phyloP scores from a whole-genome alignment of 2,329 filamentous ascomycete genomes.

The Pleoardoris graminearum region DNA sequence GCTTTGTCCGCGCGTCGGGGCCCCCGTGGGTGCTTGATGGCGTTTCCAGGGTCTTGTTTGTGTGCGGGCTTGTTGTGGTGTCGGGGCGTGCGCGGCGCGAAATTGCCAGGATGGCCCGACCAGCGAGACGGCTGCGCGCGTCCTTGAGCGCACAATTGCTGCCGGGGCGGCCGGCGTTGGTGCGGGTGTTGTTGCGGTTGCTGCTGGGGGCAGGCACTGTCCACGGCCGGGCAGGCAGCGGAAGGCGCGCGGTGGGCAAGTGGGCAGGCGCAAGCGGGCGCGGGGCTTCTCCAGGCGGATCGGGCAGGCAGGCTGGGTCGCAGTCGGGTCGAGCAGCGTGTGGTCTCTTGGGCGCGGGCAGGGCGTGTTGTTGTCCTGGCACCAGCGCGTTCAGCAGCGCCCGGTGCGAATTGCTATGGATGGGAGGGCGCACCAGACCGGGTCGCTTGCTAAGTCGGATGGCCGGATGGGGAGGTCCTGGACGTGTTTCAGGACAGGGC shows the following conservation, averaged over 20 bases:
- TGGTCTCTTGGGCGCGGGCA: background rate
- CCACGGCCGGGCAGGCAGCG: background rate
- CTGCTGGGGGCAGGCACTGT: background rate
- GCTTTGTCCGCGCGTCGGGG: conserved; percentile 20
- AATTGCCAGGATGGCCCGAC: conserved; percentile 30
- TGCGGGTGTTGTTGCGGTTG: background rate
- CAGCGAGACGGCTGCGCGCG: conserved; percentile 18
- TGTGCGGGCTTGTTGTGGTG: conserved; percentile 15
- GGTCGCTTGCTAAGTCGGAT: conserved; percentile 1
- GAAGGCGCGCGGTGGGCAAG: background rate
- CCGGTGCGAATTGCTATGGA: conserved; percentile 1
- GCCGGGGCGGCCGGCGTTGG: too few relatives aligned
- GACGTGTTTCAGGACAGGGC: conserved; percentile 11
- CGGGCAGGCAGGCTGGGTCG: background rate
- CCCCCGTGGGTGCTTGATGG: conserved; percentile 5
- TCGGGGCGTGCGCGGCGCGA: conserved; percentile 12
- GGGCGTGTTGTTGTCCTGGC: background rate
- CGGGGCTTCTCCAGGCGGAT: conserved; percentile 4
- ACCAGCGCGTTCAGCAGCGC: conserved; percentile 4
- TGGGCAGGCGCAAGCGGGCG: conserved; percentile 4
- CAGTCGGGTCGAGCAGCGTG: background rate
- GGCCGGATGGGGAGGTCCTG: conserved; percentile 2
- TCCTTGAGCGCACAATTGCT: too few relatives aligned
- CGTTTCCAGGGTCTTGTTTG: conserved; percentile 24
- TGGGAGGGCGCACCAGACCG: conserved; percentile 10